These are phyloP conservation scores for Exophiala calicioides DNA, from an alignment of 2,329 filamentous ascomycete genomes.

Conservation along the genomic window DNA sequence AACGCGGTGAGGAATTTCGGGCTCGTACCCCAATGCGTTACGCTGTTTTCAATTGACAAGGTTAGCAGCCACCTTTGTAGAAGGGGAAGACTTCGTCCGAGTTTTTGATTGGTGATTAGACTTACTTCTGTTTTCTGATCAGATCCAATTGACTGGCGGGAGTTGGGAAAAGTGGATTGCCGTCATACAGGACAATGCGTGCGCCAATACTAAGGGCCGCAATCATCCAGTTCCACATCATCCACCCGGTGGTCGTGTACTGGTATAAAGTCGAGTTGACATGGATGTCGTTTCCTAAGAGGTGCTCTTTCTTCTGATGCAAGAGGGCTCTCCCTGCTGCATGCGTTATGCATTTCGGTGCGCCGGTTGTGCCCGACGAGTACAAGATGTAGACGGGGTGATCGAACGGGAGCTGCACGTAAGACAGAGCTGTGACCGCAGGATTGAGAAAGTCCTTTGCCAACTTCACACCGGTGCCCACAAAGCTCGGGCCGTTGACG, in stretches of 20 bases:
- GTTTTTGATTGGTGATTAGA: too few species aligned
- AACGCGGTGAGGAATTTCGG: slow-evolving; percentile 1
- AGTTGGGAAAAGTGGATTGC: slow-evolving; percentile 74
- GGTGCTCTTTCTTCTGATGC: slow-evolving; percentile 14
- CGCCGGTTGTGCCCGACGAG: slow-evolving; percentile 44
- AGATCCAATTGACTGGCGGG: slow-evolving; percentile 44
- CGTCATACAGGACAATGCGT: slow-evolving; percentile 71
- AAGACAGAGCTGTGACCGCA: neutral
- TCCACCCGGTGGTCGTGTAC: slow-evolving; percentile 47
- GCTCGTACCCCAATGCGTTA: slow-evolving; percentile 2
- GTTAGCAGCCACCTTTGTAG: too few species aligned
- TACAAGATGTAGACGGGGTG: slow-evolving; percentile 8
- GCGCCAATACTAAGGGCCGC: slow-evolving; percentile 60
- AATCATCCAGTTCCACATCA: slow-evolving; percentile 51
- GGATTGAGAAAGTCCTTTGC: too few species aligned
- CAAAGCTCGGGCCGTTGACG: too few species aligned
- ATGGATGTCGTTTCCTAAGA: slow-evolving; percentile 51
- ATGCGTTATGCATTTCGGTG: slow-evolving; percentile 80
- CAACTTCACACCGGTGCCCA: too few species aligned
- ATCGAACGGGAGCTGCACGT: slow-evolving; percentile 1
- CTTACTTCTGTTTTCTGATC: too few species aligned
- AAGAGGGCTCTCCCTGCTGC: slow-evolving; percentile 43
- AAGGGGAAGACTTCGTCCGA: too few species aligned
- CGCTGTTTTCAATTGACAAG: neutral
- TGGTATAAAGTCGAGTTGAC: slow-evolving; percentile 44